phyloP scores from a whole-genome alignment of 345 rosid genomes.

The Camelina laxa region DNA sequence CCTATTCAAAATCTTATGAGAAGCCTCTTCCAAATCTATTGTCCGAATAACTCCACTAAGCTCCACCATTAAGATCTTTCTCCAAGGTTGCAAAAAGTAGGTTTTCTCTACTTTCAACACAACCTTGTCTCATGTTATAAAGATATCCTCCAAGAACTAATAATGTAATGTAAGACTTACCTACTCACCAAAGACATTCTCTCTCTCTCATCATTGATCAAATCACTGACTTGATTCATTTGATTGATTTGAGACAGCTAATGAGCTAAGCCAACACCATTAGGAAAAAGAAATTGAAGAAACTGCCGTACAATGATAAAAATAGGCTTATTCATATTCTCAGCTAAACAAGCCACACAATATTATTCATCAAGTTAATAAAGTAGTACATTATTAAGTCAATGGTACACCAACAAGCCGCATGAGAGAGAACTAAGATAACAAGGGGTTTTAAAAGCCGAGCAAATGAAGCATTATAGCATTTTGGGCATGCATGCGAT shows the following conservation, averaged over 20 bases:
- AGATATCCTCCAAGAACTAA: not conserved
- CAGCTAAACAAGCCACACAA: conserved; percentile 17
- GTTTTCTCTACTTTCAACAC: not conserved
- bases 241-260: not conserved
- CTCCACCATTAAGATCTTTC: conserved; percentile 21
- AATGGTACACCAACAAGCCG: conserved; percentile 16
- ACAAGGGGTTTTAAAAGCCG: conserved; percentile 48
- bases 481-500: conserved; percentile 94
- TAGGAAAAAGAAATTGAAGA: not conserved
- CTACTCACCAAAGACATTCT: not conserved
- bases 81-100: not conserved
- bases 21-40: conserved; percentile 57
- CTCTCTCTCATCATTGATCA: not conserved
- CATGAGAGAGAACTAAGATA: conserved; percentile 24
- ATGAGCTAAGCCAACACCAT: not conserved
- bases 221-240: not conserved
- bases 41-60: conserved; percentile 41
- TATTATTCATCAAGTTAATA: conserved; percentile 27
- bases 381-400: conserved; percentile 6
- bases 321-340: conserved; percentile 32
- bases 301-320: not conserved
- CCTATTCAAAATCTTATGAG: conserved; percentile 46
- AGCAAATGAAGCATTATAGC: conserved; percentile 84
- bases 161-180: no score
- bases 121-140: not conserved